Evolutionary conservation across 345 rosid species (phyloP).

Genomic region (Schrenkiella parvula): DNA sequence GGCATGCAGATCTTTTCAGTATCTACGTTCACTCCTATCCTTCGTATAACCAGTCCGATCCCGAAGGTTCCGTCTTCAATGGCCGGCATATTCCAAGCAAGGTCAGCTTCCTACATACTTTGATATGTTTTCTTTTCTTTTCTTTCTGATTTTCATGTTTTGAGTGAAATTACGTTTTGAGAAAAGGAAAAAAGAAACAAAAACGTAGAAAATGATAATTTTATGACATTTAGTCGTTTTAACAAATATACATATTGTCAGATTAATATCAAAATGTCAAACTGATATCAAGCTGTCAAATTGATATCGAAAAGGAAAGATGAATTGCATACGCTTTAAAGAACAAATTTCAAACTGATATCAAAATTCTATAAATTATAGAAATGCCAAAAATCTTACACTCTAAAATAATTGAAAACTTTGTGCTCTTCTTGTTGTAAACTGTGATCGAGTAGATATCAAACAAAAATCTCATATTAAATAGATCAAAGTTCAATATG

Average conservation of each 20-base stretch:
- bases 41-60: conserved; percentile 42
- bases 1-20: conserved; percentile 54
- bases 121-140: neutral
- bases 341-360: neutral
- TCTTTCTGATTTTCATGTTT: neutral
- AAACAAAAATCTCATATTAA: neutral
- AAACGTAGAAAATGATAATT: neutral
- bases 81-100: conserved; percentile 74
- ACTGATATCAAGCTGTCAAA: neutral
- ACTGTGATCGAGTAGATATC: conserved; percentile 6
- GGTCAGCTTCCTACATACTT: conserved; percentile 38
- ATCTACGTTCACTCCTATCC: conserved; percentile 72
- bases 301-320: neutral
- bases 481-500: neutral
- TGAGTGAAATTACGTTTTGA: neutral
- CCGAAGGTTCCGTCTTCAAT: conserved; percentile 47
- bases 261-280: neutral
- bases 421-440: conserved; percentile 1
- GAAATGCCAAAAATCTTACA: neutral
- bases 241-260: neutral
- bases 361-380: neutral
- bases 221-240: neutral
- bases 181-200: neutral
- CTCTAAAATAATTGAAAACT: neutral
- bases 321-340: too few relatives aligned